A percentile compares a stretch with the other conserved stretches of the same genome.
Evolutionary conservation across 352 stramenopile species (phyloP).

Genomic region (Globisporangium emineosum): DNA sequence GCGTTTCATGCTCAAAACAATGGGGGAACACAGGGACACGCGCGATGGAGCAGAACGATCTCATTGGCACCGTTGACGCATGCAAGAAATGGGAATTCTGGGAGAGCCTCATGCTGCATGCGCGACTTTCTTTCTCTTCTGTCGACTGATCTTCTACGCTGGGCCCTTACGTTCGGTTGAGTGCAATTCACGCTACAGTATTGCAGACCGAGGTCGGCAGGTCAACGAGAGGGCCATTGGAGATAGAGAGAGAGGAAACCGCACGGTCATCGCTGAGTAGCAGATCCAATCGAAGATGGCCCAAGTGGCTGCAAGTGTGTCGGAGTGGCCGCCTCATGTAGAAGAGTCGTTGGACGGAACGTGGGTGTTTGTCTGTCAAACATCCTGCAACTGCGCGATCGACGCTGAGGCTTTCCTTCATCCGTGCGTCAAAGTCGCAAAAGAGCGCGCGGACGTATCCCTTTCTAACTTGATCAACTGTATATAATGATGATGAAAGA

Average conservation of each 20-base stretch:
- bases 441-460: no score
- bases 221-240: no score
- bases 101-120: background rate
- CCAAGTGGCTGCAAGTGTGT: background rate
- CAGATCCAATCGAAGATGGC: background rate
- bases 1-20: background rate
- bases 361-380: background rate
- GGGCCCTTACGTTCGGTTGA: background rate
- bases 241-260: background rate
- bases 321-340: background rate
- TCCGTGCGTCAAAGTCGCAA: background rate
- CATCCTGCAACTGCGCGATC: background rate
- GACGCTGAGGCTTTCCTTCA: background rate
- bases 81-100: background rate
- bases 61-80: background rate
- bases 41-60: background rate
- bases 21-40: background rate
- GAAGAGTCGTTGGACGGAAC: background rate
- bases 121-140: background rate
- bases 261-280: background rate
- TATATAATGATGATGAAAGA: background rate
- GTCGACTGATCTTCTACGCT: background rate
- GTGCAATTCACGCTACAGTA: no score
- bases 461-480: background rate
- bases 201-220: no score